These are phyloP conservation scores for Saccharomycopsis fermentans DNA, from an alignment of 805 yeast species.

Conservation along the genomic window DNA sequence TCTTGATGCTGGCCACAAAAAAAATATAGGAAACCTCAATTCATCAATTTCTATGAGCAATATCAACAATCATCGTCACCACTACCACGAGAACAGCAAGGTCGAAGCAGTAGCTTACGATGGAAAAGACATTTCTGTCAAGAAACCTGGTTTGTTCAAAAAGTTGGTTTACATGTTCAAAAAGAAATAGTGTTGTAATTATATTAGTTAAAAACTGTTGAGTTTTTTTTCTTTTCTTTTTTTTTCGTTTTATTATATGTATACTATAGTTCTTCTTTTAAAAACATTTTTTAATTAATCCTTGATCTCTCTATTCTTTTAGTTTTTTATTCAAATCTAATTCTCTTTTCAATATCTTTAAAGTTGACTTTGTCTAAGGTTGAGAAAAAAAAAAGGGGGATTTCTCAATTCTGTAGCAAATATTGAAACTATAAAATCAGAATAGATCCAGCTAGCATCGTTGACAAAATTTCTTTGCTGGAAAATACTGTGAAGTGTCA, in stretches of 20 bases:
- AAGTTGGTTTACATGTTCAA: slow-evolving; percentile 6
- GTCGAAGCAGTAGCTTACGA: background rate
- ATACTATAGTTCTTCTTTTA: background rate
- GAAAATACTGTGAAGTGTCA: background rate
- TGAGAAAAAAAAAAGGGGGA: too few relatives aligned
- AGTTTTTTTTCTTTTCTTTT: too few relatives aligned
- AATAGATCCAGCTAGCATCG: too few relatives aligned
- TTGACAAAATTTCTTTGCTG: background rate
- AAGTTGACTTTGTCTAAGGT: too few relatives aligned
- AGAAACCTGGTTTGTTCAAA: slow-evolving; percentile 4
- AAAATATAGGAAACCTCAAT: background rate
- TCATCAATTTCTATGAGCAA: background rate
- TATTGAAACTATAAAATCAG: too few relatives aligned
- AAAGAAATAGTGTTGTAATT: background rate
- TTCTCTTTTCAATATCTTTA: background rate
- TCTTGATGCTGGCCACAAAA: background rate
- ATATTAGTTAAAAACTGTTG: background rate
- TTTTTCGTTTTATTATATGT: too few relatives aligned
- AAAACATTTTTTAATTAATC: background rate
- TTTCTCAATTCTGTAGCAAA: too few relatives aligned
- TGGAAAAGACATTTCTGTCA: background rate
- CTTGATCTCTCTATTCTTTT: background rate
- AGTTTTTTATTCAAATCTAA: background rate
- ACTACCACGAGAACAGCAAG: background rate
- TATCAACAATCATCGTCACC: background rate